phyloP scores from a whole-genome alignment of 1,284 basidiomycete species.

The Xerocomus nothofagi region DNA sequence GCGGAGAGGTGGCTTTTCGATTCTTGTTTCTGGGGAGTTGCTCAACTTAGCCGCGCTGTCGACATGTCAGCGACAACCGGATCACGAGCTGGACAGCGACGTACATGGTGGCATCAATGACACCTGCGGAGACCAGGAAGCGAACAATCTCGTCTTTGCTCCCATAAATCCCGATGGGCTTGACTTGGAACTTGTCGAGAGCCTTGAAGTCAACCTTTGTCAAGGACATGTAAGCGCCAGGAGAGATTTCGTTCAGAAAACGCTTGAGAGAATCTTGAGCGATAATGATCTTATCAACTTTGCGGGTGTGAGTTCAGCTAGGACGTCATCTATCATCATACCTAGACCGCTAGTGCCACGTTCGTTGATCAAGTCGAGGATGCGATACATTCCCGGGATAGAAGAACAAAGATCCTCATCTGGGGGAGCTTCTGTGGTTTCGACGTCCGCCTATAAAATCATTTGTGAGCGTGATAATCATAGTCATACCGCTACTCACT shows the following conservation, averaged over 20 bases:
- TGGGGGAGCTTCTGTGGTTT: constrained; percentile 5
- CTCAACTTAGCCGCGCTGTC: constrained; percentile 16
- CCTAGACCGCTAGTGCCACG: constrained; percentile 52
- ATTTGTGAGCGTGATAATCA: neutral
- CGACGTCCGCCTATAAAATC: constrained; percentile 15
- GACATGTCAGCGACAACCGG: neutral
- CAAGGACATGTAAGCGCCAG: constrained; percentile 49
- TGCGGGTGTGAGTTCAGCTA: neutral
- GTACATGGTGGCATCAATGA: constrained; percentile 42
- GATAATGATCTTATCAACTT: constrained; percentile 63
- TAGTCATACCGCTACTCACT: constrained; percentile 3
- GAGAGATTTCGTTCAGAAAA: constrained; percentile 47
- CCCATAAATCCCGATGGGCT: constrained; percentile 57
- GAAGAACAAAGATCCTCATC: constrained; percentile 32
- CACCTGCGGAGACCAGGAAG: constrained; percentile 39
- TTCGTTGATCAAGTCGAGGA: constrained; percentile 57
- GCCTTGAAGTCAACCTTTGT: constrained; percentile 54
- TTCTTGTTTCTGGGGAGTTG: constrained; percentile 13
- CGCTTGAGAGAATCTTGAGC: constrained; percentile 45
- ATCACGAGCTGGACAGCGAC: neutral
- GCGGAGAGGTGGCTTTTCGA: constrained; percentile 36
- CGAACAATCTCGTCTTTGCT: constrained; percentile 48
- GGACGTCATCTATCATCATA: constrained; percentile 23
- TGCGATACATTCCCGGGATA: constrained; percentile 48
- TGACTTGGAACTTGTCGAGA: constrained; percentile 44